phyloP scores from a whole-genome alignment of 768 basidiomycete genomes.

The Scleroderma citrinum region DNA sequence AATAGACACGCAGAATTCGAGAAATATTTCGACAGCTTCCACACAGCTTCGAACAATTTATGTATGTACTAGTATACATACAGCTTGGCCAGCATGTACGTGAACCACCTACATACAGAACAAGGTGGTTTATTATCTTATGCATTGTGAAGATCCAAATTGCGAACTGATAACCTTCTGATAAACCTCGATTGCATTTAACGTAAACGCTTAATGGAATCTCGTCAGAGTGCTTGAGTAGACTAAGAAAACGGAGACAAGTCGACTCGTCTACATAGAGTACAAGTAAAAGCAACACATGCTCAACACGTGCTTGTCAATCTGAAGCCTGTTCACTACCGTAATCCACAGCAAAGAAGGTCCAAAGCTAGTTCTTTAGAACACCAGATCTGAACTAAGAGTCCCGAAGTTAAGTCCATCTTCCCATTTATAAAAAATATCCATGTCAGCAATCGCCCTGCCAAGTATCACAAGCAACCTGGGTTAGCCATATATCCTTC shows the following conservation, averaged over 20 bases:
- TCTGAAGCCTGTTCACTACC: background rate
- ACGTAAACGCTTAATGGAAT: too few species aligned
- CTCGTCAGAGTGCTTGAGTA: too few species aligned
- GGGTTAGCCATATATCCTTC: constrained; percentile 41
- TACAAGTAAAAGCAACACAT: too few species aligned
- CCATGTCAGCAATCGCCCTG: constrained; percentile 24
- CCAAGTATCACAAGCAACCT: constrained; percentile 41
- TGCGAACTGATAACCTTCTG: background rate
- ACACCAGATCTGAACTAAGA: too few species aligned
- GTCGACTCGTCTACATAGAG: too few species aligned
- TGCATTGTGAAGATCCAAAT: too few species aligned
- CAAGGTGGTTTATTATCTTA: too few species aligned
- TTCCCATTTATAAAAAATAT: background rate
- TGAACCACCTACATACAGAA: too few species aligned
- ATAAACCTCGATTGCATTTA: background rate
- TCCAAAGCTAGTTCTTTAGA: background rate
- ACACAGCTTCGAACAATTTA: background rate
- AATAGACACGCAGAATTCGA: too few species aligned
- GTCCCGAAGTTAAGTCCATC: constrained; percentile 7
- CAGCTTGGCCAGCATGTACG: constrained; percentile 1
- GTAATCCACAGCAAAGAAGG: background rate
- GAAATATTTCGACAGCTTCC: background rate
- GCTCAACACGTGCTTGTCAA: too few species aligned
- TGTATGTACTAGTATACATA: background rate
- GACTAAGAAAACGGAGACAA: too few species aligned